phyloP scores from a whole-genome alignment of 257 asterid species.

The Solanum piurae region DNA sequence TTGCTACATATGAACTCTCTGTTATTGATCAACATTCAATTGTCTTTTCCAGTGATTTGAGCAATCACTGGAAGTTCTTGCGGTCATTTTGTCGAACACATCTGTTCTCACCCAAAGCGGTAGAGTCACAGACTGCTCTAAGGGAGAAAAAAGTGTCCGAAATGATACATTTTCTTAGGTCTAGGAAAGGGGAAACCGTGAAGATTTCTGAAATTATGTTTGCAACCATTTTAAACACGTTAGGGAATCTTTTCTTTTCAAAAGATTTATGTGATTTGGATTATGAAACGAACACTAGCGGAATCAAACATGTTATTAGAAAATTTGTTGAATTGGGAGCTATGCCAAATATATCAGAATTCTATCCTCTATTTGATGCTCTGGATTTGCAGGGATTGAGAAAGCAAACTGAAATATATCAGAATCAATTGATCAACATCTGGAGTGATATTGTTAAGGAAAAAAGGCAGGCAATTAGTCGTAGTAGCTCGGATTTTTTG shows the following conservation, averaged over 20 bases:
- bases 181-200: slow-evolving; percentile 8
- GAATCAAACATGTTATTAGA: slow-evolving; percentile 14
- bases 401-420: background rate
- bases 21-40: slow-evolving; percentile 15
- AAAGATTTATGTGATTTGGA: slow-evolving; percentile 12
- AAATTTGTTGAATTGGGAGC: slow-evolving; percentile 2
- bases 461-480: slow-evolving; percentile 1
- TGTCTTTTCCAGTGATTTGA: slow-evolving; percentile 12
- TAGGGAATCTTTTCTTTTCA: slow-evolving; percentile 19
- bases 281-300: slow-evolving; percentile 2
- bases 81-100: slow-evolving; percentile 16
- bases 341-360: slow-evolving; percentile 25
- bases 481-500: slow-evolving; percentile 15
- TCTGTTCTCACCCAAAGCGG: slow-evolving; percentile 22
- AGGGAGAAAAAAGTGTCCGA: slow-evolving; percentile 22
- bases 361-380: slow-evolving; percentile 16
- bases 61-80: slow-evolving; percentile 15
- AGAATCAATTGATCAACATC: background rate
- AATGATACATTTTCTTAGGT: slow-evolving; percentile 23
- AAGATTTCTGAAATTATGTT: slow-evolving; percentile 11
- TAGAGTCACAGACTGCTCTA: slow-evolving; percentile 8
- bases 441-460: slow-evolving; percentile 27
- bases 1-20: background rate
- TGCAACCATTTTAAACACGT: slow-evolving; percentile 21
- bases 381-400: slow-evolving; percentile 35